phyloP scores from a whole-genome alignment of 345 rosid species.

The Reutealis trisperma region DNA sequence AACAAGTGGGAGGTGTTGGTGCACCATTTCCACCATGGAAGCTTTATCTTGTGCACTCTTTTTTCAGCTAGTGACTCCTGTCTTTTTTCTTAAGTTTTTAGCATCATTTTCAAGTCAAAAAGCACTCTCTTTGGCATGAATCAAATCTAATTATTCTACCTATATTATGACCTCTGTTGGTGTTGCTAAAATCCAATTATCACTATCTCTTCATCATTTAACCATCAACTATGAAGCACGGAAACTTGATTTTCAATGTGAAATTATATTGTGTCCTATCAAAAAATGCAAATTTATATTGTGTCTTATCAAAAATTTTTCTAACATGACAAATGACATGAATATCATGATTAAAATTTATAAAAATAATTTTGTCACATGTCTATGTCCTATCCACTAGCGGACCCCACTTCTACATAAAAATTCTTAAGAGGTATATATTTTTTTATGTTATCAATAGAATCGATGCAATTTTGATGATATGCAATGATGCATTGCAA shows the following conservation, averaged over 20 bases:
- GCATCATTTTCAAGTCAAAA: conserved; percentile 26
- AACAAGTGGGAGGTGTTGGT: conserved; percentile 31
- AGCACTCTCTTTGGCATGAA: conserved; percentile 20
- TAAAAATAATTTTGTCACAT: too few species aligned
- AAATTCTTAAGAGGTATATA: too few species aligned
- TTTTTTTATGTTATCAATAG: too few species aligned
- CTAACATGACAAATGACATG: too few species aligned
- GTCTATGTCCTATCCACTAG: too few species aligned
- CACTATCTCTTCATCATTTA: conserved; percentile 7
- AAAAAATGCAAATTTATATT: too few species aligned
- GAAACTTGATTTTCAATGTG: background rate
- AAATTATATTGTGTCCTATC: too few species aligned
- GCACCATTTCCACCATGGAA: conserved; percentile 20
- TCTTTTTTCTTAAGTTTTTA: background rate
- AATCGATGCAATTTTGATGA: too few species aligned
- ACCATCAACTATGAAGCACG: background rate
- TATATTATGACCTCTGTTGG: background rate
- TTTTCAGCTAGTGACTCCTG: background rate
- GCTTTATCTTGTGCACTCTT: conserved; percentile 16
- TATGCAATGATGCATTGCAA: too few species aligned
- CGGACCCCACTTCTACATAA: too few species aligned
- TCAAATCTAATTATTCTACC: conserved; percentile 23
- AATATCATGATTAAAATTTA: too few species aligned
- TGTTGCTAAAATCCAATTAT: conserved; percentile 10
- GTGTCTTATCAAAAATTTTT: too few species aligned